Evolutionary conservation across 2,329 filamentous ascomycete genomes (phyloP), one percentile per base, ranked within the genome.

Genomic region (Aspergillus hortae): DNA sequence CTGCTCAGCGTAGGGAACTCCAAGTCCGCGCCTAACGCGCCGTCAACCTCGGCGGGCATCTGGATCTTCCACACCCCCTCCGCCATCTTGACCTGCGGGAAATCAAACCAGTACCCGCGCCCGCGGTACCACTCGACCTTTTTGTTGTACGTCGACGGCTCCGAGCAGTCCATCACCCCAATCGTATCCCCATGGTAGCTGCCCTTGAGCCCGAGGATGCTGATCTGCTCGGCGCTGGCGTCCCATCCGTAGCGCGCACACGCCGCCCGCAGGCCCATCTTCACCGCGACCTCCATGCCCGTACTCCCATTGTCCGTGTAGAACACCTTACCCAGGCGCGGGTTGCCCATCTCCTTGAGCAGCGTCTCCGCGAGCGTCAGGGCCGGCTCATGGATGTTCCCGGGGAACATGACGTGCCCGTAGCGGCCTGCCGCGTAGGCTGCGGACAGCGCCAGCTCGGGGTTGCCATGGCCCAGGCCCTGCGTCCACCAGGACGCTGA

Each of bases 401-500:
- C 85, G 0, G 89, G 88, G 63, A 95, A 94, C 87, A 95, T 94
- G 59, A 94, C 88, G 68, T 95, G 90, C 0, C 90, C 90, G 63
- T 94, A 95, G 25, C 89, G 80, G 6, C 90, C 89, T 1, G 90
- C 88, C 0, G 90, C 89, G 63, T 94, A 86, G 0, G 90, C 88
- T 2, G 89, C 89, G 0, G 88, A 84, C 1, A 94, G 79, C 0
- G 88, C 82, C 1, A 95, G 76, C 0, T 78, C 73, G 0, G 89
- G 82, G 60, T 89, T 91, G 5, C 85, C 87, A 58, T 95, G 90
- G 1, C 90, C 90, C 0, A 95, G 79, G 2, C 90, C 90, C 69
- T 95, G 90, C 0, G 90, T 95, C 90, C 90, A 95, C 90, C 90
- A 95, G 0, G 89, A 92, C 1, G 89, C 89, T 0, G 89, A 94